Evolutionary conservation across 371 early-diverging fungal species (phyloP).

Genomic region (Rhizopus stolonifer): DNA sequence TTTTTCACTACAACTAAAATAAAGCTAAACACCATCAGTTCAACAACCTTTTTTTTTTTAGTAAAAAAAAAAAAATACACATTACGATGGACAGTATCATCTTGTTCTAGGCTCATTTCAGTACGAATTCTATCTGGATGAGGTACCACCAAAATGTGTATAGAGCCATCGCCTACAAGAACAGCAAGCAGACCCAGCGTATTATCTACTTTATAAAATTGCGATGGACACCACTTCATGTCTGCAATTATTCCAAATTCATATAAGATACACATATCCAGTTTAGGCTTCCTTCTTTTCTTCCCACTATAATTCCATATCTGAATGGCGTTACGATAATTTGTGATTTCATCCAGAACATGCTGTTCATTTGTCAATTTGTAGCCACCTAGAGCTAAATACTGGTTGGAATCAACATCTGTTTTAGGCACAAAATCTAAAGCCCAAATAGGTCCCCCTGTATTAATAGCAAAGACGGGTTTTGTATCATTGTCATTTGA

Average conservation of each 20-base stretch:
- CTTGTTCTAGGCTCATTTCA: not conserved
- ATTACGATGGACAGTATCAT: conserved; percentile 31
- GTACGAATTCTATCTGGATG: conserved; percentile 43
- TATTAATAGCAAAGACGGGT: conserved; percentile 47
- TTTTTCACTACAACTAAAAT: conserved; percentile 23
- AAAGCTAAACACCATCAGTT: not conserved
- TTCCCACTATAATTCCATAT: conserved; percentile 48
- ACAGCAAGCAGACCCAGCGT: conserved; percentile 60
- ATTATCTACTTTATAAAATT: conserved; percentile 36
- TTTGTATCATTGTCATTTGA: not conserved
- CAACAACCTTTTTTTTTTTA: not conserved
- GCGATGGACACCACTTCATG: conserved; percentile 62
- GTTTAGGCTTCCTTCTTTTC: conserved; percentile 8
- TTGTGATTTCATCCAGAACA: conserved; percentile 23
- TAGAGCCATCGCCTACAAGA: conserved; percentile 56
- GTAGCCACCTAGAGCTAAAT: conserved; percentile 66
- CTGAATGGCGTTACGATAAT: conserved; percentile 46
- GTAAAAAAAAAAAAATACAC: too few species aligned
- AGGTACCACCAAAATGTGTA: conserved; percentile 56
- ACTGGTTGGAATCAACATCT: conserved; percentile 36
- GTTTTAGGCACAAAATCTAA: conserved; percentile 59
- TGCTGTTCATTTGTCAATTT: conserved; percentile 45
- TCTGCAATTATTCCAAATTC: conserved; percentile 56
- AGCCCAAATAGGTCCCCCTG: conserved; percentile 68
- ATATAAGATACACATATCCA: conserved; percentile 61